Evolutionary conservation across 2,329 filamentous ascomycete genomes (phyloP), one percentile per base, ranked within the genome.

Genomic region (Microsporum ferrugineum): DNA sequence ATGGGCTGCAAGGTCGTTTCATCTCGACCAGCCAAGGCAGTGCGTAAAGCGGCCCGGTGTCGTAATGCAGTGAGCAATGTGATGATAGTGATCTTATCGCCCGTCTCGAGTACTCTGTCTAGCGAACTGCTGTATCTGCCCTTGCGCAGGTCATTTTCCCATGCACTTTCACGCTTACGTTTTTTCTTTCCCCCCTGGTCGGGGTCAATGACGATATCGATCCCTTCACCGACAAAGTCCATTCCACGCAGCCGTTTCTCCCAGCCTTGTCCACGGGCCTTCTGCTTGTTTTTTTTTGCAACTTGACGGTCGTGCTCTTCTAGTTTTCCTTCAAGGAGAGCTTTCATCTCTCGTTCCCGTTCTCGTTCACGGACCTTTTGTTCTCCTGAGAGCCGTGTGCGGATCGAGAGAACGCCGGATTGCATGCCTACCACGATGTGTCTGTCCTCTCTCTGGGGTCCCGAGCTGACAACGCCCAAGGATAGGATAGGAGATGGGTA

Each of bases 381-480:
- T 60, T 88, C 80, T 3, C 90, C 90, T 0, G 88, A 90, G 10
- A 95, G 82, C n/a, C 91, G 85, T 0, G 92, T 97, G 71, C 88
- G 88, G 68, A 97, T 82, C 33, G 89, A 95, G 8, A 99, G 80
- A n/a, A 96, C 83, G 53, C 94, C 94, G 1, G 89, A 95, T 69
- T 94, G 87, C 86, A 97, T 92, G 72, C 92, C 94, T 1, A 99
- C 94, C 3, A 88, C 91, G 59, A 99, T 83, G 74, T 99, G 94
- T 66, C 91, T 90, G 76, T 99, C 94, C 68, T 91, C 88, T 58
- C 83, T 81, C 60, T 83, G 82, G 10, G 79, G 72, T n/a, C 85
- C 85, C 6, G 84, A 80, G 10, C 82, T 80, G 65, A 96, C 84
- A 49, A 96, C 87, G 63, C 82, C 84, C 62, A 97, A 82, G 7